Percentiles rank a stretch among this genome's conserved stretches.
phyloP scores from a whole-genome alignment of 2,329 filamentous ascomycete genomes.

The Arthroderma sp. region DNA sequence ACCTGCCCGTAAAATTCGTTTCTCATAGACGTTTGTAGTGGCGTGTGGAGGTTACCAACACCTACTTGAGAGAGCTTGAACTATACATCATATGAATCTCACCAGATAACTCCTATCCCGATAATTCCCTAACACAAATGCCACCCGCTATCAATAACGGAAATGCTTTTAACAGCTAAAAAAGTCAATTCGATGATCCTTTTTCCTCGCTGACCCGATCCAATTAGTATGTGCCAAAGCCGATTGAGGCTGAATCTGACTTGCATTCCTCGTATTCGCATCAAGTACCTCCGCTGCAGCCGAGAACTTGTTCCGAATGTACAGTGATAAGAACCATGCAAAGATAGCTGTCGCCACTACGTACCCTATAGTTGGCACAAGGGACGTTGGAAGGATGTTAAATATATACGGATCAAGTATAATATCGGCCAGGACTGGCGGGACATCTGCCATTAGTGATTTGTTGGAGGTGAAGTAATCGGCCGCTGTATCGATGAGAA shows the following conservation, averaged over 20 bases:
- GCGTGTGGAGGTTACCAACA: neutral
- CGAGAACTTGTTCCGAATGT: neutral
- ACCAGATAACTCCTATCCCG: neutral
- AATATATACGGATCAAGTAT: conserved; percentile 76
- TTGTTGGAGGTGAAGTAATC: conserved; percentile 71
- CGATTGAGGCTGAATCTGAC: neutral
- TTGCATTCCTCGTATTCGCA: neutral
- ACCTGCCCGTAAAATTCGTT: neutral
- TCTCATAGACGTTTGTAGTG: neutral
- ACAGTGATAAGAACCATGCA: conserved; percentile 30
- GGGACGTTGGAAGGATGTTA: conserved; percentile 66
- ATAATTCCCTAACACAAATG: neutral
- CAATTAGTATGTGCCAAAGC: neutral
- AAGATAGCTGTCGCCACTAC: conserved; percentile 48
- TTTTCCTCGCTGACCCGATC: neutral
- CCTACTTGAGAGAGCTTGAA: neutral
- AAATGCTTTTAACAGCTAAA: neutral
- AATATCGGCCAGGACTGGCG: conserved; percentile 63
- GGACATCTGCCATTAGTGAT: conserved; percentile 61
- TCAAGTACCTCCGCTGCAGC: neutral
- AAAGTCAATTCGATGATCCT: neutral
- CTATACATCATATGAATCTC: neutral
- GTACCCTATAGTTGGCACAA: conserved; percentile 61
- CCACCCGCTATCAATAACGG: neutral
- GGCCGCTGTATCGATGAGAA: conserved; percentile 63